Percentiles rank a stretch among this genome's conserved stretches.
These are phyloP conservation scores for Aureobasidium subglaciale DNA, from an alignment of 2,329 filamentous ascomycete species.

Conservation along the genomic window DNA sequence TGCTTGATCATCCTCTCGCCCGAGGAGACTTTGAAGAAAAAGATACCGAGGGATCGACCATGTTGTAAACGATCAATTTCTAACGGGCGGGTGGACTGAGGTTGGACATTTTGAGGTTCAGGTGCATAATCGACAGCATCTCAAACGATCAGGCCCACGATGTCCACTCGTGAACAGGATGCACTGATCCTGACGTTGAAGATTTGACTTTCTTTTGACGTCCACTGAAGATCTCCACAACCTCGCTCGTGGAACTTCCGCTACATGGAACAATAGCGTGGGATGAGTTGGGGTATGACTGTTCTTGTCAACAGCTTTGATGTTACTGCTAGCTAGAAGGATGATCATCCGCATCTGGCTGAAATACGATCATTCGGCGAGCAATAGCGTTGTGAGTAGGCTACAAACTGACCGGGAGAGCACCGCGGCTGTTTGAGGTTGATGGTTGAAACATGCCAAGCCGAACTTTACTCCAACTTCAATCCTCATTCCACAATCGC, in stretches of 20 bases:
- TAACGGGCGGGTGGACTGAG: background rate
- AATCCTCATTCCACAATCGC: background rate
- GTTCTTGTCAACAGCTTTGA: background rate
- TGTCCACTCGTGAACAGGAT: constrained; percentile 2
- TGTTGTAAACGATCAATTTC: background rate
- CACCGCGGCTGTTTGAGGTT: constrained; percentile 5
- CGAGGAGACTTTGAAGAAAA: background rate
- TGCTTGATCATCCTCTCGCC: background rate
- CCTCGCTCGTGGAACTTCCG: background rate
- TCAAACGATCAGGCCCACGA: background rate
- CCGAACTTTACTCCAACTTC: constrained; percentile 4
- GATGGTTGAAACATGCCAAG: constrained; percentile 4
- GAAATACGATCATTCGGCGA: constrained; percentile 1
- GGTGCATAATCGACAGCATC: background rate
- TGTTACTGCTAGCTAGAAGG: background rate
- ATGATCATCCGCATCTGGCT: background rate
- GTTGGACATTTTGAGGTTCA: background rate
- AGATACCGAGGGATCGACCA: background rate
- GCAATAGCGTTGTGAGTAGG: background rate
- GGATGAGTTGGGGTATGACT: background rate
- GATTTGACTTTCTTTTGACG: background rate
- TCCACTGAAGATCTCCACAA: background rate
- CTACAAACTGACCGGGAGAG: background rate
- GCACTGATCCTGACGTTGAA: background rate
- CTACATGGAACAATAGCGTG: constrained; percentile 7